These are phyloP conservation scores for Flueggea neowawraea DNA, from an alignment of 441 rosid genomes.

Conservation along the genomic window DNA sequence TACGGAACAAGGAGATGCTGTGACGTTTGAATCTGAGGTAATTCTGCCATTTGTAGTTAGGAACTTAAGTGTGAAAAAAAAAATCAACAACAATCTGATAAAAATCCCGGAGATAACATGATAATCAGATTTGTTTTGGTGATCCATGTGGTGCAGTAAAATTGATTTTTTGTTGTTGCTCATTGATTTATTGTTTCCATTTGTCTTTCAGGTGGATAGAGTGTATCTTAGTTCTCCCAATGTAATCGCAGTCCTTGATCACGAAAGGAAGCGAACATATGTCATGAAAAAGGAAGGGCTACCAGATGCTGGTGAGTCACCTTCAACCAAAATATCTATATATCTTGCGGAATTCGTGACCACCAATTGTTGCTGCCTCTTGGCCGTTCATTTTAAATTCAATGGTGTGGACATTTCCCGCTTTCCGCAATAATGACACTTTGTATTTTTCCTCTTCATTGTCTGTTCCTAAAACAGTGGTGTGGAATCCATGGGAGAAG, in stretches of 20 bases:
- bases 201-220: conserved; percentile 32
- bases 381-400: no score
- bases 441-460: no score
- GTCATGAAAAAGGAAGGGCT: conserved; percentile 36
- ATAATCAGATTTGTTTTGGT: no score
- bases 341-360: no score
- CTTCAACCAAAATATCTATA: neutral
- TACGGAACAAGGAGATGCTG: conserved; percentile 39
- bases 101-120: no score
- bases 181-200: neutral
- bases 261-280: conserved; percentile 36
- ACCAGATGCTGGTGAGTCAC: conserved; percentile 32
- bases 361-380: no score
- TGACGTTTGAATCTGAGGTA: conserved; percentile 39
- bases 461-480: conserved; percentile 30
- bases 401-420: no score
- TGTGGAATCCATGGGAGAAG: conserved; percentile 92
- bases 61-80: no score
- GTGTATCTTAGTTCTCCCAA: conserved; percentile 34
- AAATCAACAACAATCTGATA: no score
- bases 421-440: no score
- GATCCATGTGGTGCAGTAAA: no score
- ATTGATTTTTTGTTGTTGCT: neutral
- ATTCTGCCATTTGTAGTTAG: neutral
- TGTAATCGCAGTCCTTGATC: conserved; percentile 38